A percentile compares a stretch with the other conserved stretches of the same genome.
Evolutionary conservation across 2,329 filamentous ascomycete species (phyloP).

Genomic region (Colletotrichum nymphaeae): DNA sequence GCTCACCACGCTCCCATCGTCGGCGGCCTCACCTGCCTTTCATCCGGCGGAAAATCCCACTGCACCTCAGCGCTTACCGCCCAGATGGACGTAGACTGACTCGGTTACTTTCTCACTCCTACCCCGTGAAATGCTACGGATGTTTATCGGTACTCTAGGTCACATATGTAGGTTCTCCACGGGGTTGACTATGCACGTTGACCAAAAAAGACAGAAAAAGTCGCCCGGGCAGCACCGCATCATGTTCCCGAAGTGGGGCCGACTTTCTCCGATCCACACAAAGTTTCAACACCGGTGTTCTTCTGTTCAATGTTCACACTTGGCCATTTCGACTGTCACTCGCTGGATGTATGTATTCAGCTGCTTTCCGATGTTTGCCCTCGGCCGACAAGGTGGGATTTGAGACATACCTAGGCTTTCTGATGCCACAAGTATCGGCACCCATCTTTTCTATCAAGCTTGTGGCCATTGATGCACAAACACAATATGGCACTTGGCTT

Average conservation of each 20-base stretch:
- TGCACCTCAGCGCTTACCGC: slow-evolving; percentile 11
- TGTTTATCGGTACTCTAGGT: neutral
- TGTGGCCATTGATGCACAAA: neutral
- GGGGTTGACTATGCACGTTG: slow-evolving; percentile 18
- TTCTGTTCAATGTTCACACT: neutral
- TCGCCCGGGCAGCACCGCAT: slow-evolving; percentile 12
- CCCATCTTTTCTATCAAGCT: neutral
- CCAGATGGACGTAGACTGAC: neutral
- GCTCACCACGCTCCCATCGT: neutral
- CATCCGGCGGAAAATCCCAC: neutral
- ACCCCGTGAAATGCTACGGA: neutral
- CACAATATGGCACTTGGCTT: neutral
- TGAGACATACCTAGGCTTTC: neutral
- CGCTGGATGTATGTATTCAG: neutral
- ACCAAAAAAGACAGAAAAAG: neutral
- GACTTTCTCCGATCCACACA: slow-evolving; percentile 19
- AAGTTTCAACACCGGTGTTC: neutral
- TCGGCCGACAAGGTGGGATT: neutral
- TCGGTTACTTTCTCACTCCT: slow-evolving; percentile 1
- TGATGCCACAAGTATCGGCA: neutral
- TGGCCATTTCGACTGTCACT: neutral
- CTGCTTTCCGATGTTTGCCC: neutral
- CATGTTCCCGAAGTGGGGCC: slow-evolving; percentile 7
- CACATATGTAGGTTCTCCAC: slow-evolving; percentile 5
- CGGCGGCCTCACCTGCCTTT: slow-evolving; percentile 21